Conservation (phyloP, 129 eudicot genomes). For the Chrysanthemum lavandulifolium region DNA sequence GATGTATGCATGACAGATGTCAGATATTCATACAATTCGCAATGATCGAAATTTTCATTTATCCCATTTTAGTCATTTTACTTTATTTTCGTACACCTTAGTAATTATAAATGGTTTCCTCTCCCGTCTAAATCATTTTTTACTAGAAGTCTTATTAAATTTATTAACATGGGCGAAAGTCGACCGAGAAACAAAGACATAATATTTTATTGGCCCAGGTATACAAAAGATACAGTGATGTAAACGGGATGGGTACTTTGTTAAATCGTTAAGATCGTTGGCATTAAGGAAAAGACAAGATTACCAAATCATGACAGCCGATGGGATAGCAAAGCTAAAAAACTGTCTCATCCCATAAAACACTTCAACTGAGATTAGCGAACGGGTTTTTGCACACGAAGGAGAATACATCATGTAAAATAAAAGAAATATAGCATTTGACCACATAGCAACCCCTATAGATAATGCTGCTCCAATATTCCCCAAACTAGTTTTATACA, state of each 20-base stretch:
- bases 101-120: too few species aligned
- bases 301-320: conserved; percentile 10
- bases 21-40: too few species aligned
- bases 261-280: too few species aligned
- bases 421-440: conserved; percentile 39
- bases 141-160: too few species aligned
- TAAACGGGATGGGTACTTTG: too few species aligned
- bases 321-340: conserved; percentile 9
- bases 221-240: too few species aligned
- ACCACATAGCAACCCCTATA: conserved; percentile 46
- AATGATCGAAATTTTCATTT: too few species aligned
- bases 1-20: too few species aligned
- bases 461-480: conserved; percentile 59
- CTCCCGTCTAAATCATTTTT: too few species aligned
- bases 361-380: conserved; percentile 32
- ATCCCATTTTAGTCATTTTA: too few species aligned
- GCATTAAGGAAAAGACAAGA: neutral
- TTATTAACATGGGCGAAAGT: neutral
- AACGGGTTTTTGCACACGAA: conserved; percentile 44
- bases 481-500: conserved; percentile 42
- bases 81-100: too few species aligned
- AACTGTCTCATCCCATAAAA: conserved; percentile 12
- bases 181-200: neutral
- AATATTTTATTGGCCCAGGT: too few species aligned
- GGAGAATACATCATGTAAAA: conserved; percentile 47